Evolutionary conservation across 208 protist genomes (phyloP).

Genomic region (Acanthamoeba pearcei): DNA sequence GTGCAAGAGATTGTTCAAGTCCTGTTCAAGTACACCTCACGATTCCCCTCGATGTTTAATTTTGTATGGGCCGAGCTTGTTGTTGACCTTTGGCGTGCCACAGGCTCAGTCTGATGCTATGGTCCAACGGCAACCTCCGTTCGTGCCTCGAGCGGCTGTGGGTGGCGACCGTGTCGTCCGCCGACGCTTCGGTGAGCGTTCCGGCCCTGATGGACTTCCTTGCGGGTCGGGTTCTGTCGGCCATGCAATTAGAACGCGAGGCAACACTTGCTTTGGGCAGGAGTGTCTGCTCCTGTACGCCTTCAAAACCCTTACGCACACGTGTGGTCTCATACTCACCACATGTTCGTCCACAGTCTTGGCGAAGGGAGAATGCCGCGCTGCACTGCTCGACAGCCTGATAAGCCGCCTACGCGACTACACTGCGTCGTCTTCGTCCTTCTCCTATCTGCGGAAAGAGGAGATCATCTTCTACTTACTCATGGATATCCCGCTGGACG

Average conservation of each 20-base stretch:
- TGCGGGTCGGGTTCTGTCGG: background rate
- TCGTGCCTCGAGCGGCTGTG: background rate
- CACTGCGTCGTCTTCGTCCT: background rate
- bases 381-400: background rate
- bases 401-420: background rate
- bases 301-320: background rate
- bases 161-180: background rate
- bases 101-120: background rate
- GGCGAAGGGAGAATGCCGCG: background rate
- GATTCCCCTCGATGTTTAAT: no score
- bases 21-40: background rate
- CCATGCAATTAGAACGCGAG: background rate
- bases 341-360: background rate
- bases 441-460: background rate
- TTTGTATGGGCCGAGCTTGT: no score
- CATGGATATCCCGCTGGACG: background rate
- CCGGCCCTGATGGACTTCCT: slow-evolving; percentile 6
- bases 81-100: no score
- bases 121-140: background rate
- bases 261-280: background rate
- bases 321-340: background rate
- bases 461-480: background rate
- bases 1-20: background rate
- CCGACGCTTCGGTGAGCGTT: background rate
- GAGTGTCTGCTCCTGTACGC: background rate